Evolutionary conservation across 345 rosid species (phyloP), one percentile per base, ranked within the genome.

Genomic region (Citrus hindsii): DNA sequence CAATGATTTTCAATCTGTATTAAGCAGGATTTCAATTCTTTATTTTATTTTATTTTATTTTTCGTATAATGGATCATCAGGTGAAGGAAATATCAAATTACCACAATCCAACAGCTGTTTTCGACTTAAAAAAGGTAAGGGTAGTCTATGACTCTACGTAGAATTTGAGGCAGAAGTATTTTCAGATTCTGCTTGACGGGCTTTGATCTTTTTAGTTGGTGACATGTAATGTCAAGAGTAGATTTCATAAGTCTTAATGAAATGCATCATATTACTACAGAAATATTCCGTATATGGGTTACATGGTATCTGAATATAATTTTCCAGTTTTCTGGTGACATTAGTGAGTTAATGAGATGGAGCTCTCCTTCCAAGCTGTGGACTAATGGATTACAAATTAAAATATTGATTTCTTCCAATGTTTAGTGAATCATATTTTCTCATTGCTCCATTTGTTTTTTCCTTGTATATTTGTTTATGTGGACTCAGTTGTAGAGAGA

Each of bases 71-170:
- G 71, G 71, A 59, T 66, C 14, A 9, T 65, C 56, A 51, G 71
- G 51, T 53, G 62, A 66, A 76, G 64, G 33, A 64, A 33, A 76
- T 13, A 51, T n/a, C 64, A 51, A 25, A 53, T 76, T 64, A 64
- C 32, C 22, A 30, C 65, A 33, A 4, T 76, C 28, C 32, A 22
- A 67, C 33, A 53, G 71, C 32, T 9, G 8, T 64, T 27, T 75
- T 46, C 69, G 7, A 75, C 53, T 33, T 63, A 55, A 51, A 32
- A 65, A 76, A 65, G 70, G 72, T 76, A 33, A 51, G 61, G 6
- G 19, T 63, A 64, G 6, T 75, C 4, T 37, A 42, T 27, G 21
- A 62, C 35, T 30, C 59, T 64, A 38, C 21, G n/a, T 63, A 46
- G 21, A 48, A 63, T 48, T 75, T 65, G 13, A 46, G 60, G 69